phyloP scores from a whole-genome alignment of 2,329 filamentous ascomycete genomes.

The Pyrenophora seminiperda region DNA sequence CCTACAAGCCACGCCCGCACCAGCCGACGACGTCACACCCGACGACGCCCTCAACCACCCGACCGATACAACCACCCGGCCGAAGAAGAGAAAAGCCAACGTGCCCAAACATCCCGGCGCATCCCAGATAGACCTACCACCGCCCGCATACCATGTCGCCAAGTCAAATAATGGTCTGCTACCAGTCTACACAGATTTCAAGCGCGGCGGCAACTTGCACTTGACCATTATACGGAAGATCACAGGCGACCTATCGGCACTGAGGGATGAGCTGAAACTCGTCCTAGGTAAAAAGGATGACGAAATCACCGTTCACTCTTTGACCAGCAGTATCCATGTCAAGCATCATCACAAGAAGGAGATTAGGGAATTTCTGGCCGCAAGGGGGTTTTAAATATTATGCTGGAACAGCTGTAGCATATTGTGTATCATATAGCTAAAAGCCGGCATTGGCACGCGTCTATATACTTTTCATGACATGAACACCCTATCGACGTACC shows the following conservation, averaged over 20 bases:
- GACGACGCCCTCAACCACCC: conserved; percentile 1
- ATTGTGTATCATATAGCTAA: not conserved
- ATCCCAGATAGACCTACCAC: conserved; percentile 21
- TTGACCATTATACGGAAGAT: conserved; percentile 79
- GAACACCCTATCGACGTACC: not conserved
- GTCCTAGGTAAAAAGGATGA: conserved; percentile 63
- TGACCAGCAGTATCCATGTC: conserved; percentile 70
- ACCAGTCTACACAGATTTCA: conserved; percentile 75
- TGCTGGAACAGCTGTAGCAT: not conserved
- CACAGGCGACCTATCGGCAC: conserved; percentile 69
- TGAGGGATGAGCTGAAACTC: conserved; percentile 67
- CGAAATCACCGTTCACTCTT: conserved; percentile 61
- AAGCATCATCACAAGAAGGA: conserved; percentile 33
- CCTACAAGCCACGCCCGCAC: conserved; percentile 15
- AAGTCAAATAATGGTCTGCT: conserved; percentile 74
- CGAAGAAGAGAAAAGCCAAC: conserved; percentile 7
- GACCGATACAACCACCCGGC: conserved; percentile 14
- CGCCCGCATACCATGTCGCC: conserved; percentile 68
- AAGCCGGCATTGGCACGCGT: not conserved
- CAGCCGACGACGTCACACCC: conserved; percentile 2
- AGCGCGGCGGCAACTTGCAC: conserved; percentile 75
- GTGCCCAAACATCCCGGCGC: conserved; percentile 7
- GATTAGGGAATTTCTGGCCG: conserved; percentile 21
- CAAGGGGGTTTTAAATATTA: conserved; percentile 22
- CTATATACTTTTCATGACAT: not conserved